These are phyloP conservation scores for Plasmodium chabaudi DNA, from an alignment of 169 alveolate genomes.

Conservation along the genomic window DNA sequence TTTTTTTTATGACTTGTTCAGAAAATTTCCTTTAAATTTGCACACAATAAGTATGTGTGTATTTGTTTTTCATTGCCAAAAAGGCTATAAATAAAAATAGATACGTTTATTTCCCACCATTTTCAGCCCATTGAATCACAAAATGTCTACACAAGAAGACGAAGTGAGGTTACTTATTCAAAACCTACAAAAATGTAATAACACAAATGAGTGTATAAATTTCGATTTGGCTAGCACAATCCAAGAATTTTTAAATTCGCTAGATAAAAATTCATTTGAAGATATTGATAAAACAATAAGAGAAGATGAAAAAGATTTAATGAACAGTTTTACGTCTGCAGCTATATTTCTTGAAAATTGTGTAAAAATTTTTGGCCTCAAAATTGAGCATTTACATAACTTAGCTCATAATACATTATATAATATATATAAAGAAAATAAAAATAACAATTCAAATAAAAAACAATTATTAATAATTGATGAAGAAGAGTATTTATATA, in stretches of 20 bases:
- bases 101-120: no score
- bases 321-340: conserved; percentile 64
- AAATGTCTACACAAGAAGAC: conserved; percentile 44
- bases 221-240: conserved; percentile 60
- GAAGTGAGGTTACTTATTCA: conserved; percentile 35
- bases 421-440: conserved; percentile 55
- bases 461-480: conserved; percentile 28
- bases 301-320: conserved; percentile 23
- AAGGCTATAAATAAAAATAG: no score
- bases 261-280: conserved; percentile 51
- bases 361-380: conserved; percentile 63
- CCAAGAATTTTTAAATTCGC: conserved; percentile 43
- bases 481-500: conserved; percentile 68
- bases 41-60: no score
- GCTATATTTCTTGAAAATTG: conserved; percentile 72
- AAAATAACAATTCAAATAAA: conserved; percentile 7
- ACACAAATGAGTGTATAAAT: conserved; percentile 60
- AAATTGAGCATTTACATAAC: conserved; percentile 68
- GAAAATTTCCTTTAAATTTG: no score
- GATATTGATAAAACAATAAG: conserved; percentile 19
- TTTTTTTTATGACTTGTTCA: no score
- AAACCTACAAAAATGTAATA: conserved; percentile 64
- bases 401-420: conserved; percentile 69
- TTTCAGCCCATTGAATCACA: neutral
- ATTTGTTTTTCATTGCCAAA: no score